These are phyloP conservation scores for Trebouxia sp. DNA, from an alignment of 139 green algal genomes.

Conservation along the genomic window DNA sequence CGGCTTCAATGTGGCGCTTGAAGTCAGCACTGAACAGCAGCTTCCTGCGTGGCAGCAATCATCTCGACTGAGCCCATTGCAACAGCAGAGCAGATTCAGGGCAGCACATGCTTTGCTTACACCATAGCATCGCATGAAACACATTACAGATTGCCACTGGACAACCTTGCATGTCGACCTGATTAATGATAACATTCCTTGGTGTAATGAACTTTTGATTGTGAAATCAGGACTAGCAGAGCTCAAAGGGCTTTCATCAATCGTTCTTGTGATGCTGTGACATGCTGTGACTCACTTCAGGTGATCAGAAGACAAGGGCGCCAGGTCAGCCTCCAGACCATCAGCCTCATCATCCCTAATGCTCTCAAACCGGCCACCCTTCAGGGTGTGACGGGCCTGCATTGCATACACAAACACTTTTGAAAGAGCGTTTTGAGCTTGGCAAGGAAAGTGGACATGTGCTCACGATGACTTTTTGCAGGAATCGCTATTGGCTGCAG, in stretches of 20 bases:
- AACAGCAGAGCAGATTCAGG: background rate
- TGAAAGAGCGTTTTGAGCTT: background rate
- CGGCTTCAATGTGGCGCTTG: slow-evolving; percentile 80
- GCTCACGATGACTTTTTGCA: too few relatives aligned
- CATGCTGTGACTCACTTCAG: slow-evolving; percentile 29
- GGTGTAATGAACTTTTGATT: too few relatives aligned
- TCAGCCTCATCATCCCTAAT: slow-evolving; percentile 65
- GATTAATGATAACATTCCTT: too few relatives aligned
- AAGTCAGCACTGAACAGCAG: slow-evolving; percentile 69
- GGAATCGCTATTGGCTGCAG: too few relatives aligned
- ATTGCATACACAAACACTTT: background rate
- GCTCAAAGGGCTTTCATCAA: too few relatives aligned
- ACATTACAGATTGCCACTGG: too few relatives aligned
- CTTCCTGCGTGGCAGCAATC: background rate
- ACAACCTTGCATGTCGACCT: too few relatives aligned
- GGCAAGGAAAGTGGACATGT: background rate
- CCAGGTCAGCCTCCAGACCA: slow-evolving; percentile 65
- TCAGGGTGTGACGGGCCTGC: slow-evolving; percentile 50
- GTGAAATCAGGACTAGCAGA: too few relatives aligned
- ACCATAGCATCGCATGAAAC: too few relatives aligned
- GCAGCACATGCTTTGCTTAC: background rate
- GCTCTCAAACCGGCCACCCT: slow-evolving; percentile 71
- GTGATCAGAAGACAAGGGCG: slow-evolving; percentile 45
- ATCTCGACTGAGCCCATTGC: background rate
- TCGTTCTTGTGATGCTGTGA: too few relatives aligned